Evolutionary conservation across 495 filamentous ascomycete species (phyloP).

Genomic region (Xylaria castorea): DNA sequence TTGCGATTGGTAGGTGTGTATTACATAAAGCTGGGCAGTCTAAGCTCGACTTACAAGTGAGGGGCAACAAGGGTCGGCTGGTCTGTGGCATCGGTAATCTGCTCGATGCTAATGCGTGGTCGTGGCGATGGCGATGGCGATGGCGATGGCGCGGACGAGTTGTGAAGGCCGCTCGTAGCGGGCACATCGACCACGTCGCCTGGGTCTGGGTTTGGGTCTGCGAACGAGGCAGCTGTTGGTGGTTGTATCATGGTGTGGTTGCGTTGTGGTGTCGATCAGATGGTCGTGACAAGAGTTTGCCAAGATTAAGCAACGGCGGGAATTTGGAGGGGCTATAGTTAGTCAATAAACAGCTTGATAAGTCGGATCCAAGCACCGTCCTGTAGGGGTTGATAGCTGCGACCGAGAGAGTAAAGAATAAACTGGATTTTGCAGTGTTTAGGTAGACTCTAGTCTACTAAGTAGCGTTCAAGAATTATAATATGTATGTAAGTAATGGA

Average conservation of each 20-base stretch:
- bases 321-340: constrained; percentile 4
- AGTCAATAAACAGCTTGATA: not conserved
- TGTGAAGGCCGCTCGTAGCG: constrained; percentile 23
- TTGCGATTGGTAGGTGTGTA: constrained; percentile 27
- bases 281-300: not conserved
- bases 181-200: constrained; percentile 22
- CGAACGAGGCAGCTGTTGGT: constrained; percentile 22
- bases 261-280: constrained; percentile 1
- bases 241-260: constrained; percentile 29
- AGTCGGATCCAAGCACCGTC: not conserved
- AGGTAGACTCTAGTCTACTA: not conserved
- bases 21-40: constrained; percentile 11
- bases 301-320: constrained; percentile 1
- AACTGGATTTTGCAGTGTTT: not conserved
- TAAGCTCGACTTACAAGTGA: constrained; percentile 41
- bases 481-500: not conserved
- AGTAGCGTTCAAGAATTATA: not conserved
- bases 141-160: constrained; percentile 11
- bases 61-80: constrained; percentile 32
- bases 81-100: constrained; percentile 33
- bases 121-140: constrained; percentile 32
- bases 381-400: constrained; percentile 3
- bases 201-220: constrained; percentile 11
- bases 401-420: not conserved
- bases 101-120: constrained; percentile 50